Conservation (phyloP, 1,284 basidiomycete species). For the Cryptococcus sp. region DNA sequence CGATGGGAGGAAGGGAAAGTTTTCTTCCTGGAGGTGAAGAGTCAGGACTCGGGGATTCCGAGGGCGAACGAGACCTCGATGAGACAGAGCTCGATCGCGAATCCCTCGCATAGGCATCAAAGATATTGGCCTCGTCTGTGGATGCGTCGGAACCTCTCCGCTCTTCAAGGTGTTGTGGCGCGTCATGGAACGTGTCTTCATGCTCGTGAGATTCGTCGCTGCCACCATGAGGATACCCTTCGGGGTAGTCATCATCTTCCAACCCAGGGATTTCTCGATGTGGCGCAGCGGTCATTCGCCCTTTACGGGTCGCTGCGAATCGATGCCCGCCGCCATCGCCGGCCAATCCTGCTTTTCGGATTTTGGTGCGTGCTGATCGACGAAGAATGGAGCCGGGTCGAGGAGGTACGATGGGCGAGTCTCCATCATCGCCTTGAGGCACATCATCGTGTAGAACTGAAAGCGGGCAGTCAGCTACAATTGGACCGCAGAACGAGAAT, state of each 20-base stretch:
- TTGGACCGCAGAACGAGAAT: neutral
- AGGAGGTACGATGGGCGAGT: constrained; percentile 84
- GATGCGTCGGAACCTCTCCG: constrained; percentile 60
- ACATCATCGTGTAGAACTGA: constrained; percentile 43
- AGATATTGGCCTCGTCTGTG: constrained; percentile 75
- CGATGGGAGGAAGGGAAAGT: constrained; percentile 25
- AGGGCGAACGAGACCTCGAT: constrained; percentile 51
- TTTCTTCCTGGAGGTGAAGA: constrained; percentile 30
- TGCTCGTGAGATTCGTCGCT: constrained; percentile 29
- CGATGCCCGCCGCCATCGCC: constrained; percentile 79
- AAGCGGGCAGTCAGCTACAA: constrained; percentile 3
- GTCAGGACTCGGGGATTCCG: constrained; percentile 37
- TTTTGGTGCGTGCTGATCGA: constrained; percentile 89
- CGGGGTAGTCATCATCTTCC: constrained; percentile 36
- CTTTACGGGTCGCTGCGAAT: constrained; percentile 59
- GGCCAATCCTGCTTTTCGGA: constrained; percentile 78
- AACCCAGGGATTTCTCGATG: constrained; percentile 26
- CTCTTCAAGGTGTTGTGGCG: constrained; percentile 31
- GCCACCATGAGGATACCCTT: constrained; percentile 16
- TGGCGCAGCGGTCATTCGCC: constrained; percentile 48
- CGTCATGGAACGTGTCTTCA: constrained; percentile 33
- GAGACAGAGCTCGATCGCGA: constrained; percentile 50
- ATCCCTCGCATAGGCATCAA: constrained; percentile 69
- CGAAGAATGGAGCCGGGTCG: constrained; percentile 83
- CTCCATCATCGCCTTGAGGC: constrained; percentile 50